Conservation (phyloP, 371 early-diverging fungal species). For the Funneliformis caledonium region DNA sequence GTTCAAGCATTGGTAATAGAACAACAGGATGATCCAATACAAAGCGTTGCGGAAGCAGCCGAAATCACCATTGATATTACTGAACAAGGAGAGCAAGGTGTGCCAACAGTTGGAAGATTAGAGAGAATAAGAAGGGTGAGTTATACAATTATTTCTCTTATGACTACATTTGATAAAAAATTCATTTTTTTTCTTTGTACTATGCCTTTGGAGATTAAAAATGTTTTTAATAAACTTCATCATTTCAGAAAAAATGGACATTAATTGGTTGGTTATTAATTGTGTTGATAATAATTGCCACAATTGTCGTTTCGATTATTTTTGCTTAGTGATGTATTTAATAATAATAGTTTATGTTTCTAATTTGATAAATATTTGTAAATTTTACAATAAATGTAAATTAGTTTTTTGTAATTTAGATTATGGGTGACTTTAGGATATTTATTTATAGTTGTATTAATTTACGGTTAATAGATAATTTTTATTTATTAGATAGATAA, state of each 20-base stretch:
- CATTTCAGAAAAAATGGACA: not conserved
- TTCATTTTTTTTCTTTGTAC: too few relatives aligned
- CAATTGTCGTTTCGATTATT: not conserved
- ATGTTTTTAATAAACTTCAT: not conserved
- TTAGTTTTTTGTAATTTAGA: too few relatives aligned
- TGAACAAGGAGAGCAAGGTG: not conserved
- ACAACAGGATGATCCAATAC: not conserved
- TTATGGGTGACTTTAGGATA: too few relatives aligned
- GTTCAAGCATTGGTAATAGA: constrained; percentile 26
- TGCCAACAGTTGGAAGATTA: not conserved
- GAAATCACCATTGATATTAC: not conserved
- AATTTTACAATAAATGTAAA: too few relatives aligned
- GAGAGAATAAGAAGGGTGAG: not conserved
- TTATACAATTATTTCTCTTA: not conserved
- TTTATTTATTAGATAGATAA: too few relatives aligned
- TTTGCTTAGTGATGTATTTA: not conserved
- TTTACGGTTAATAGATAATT: too few relatives aligned
- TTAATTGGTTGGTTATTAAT: not conserved
- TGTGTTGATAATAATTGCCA: not conserved
- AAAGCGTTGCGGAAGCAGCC: not conserved
- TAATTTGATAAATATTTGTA: not conserved
- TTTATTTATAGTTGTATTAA: too few relatives aligned
- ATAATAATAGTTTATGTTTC: not conserved
- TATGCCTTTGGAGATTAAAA: too few relatives aligned
- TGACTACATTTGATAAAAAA: not conserved